Conservation (phyloP, 78 protist genomes). For the Paratrimastix pyriformis region DNA sequence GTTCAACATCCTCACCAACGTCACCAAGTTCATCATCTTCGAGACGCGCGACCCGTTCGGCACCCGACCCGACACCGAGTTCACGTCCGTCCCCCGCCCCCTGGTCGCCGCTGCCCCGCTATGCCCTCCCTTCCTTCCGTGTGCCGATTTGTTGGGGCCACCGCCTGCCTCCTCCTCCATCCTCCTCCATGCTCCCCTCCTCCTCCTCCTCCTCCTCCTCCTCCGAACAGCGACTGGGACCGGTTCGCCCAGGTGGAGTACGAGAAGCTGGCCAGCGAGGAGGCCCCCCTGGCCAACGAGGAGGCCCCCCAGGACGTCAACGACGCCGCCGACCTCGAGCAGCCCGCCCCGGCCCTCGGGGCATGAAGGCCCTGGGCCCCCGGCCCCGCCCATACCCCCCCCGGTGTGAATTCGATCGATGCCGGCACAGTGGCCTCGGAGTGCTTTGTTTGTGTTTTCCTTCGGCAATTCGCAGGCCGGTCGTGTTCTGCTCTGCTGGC, state of each 20-base stretch:
- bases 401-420: too few relatives aligned
- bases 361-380: too few relatives aligned
- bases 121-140: background rate
- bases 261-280: too few relatives aligned
- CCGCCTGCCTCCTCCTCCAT: background rate
- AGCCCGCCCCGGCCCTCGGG: too few relatives aligned
- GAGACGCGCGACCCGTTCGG: constrained; percentile 68
- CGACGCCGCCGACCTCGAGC: too few relatives aligned
- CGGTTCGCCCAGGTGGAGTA: constrained; percentile 74
- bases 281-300: too few relatives aligned
- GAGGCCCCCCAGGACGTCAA: too few relatives aligned
- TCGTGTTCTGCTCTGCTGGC: too few relatives aligned
- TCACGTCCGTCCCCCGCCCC: background rate
- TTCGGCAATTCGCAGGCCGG: too few relatives aligned
- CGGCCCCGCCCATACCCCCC: too few relatives aligned
- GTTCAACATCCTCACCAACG: constrained; percentile 68
- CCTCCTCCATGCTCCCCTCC: background rate
- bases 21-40: constrained; percentile 59
- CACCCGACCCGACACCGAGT: background rate
- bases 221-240: constrained; percentile 71
- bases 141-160: background rate
- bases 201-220: background rate
- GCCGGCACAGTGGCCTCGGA: too few relatives aligned
- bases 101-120: background rate
- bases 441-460: too few relatives aligned